Evolutionary conservation across 768 basidiomycete genomes (phyloP).

Genomic region (Termitomyces sp.): DNA sequence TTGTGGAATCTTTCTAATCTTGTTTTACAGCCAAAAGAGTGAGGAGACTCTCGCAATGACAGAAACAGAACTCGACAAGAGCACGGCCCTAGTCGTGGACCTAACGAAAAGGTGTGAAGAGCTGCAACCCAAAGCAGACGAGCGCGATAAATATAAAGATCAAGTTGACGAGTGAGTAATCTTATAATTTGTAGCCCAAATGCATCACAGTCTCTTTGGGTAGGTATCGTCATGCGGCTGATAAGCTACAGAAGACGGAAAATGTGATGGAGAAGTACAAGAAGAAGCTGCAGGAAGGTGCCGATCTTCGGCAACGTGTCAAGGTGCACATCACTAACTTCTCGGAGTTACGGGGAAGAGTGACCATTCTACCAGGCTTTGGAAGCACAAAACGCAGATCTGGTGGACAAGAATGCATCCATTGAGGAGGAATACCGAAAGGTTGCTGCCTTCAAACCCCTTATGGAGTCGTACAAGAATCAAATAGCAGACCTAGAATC

Average conservation of each 20-base stretch:
- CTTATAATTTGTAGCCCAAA: no score
- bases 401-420: conserved; percentile 86
- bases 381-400: conserved; percentile 88
- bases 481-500: conserved; percentile 80
- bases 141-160: conserved; percentile 79
- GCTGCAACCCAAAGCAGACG: conserved; percentile 69
- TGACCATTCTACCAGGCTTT: conserved; percentile 46
- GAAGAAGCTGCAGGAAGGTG: conserved; percentile 94
- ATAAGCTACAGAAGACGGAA: conserved; percentile 89
- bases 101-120: conserved; percentile 79
- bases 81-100: conserved; percentile 60
- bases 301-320: conserved; percentile 81
- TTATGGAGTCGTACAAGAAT: conserved; percentile 89
- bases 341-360: background rate
- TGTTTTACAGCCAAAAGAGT: conserved; percentile 72
- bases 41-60: conserved; percentile 85
- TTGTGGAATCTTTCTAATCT: conserved; percentile 13
- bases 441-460: conserved; percentile 76
- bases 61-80: conserved; percentile 81
- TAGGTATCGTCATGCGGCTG: conserved; percentile 89
- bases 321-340: conserved; percentile 43
- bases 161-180: conserved; percentile 84
- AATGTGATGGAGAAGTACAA: conserved; percentile 99
- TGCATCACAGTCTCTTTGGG: background rate
- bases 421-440: conserved; percentile 92